A percentile compares a stretch with the other conserved stretches of the same genome.
phyloP scores from a whole-genome alignment of 179 eudicot species.

The Corrigiola litoralis region DNA sequence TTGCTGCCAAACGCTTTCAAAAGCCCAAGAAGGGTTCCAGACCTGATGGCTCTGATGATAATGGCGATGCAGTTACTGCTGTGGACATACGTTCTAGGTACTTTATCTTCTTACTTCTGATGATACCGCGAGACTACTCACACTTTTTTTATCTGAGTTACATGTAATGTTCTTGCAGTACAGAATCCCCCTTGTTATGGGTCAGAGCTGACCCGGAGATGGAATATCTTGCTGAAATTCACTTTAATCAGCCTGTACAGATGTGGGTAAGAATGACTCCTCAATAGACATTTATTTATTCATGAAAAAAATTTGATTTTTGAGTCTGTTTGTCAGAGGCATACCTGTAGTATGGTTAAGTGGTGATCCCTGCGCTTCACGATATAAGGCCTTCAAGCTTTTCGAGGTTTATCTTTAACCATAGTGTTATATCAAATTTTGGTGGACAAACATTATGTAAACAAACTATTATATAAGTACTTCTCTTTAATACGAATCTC shows the following conservation, averaged over 20 bases:
- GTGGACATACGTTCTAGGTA: slow-evolving; percentile 79
- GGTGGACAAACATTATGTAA: no score
- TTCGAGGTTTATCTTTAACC: no score
- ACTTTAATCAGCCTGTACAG: slow-evolving; percentile 84
- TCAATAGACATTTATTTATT: no score
- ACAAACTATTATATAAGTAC: no score
- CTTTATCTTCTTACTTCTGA: slow-evolving; percentile 13
- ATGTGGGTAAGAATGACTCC: slow-evolving; percentile 99
- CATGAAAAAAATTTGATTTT: no score
- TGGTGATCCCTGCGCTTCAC: no score
- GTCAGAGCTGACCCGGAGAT: slow-evolving; percentile 96
- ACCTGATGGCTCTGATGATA: slow-evolving; percentile 96
- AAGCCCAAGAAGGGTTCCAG: slow-evolving; percentile 75
- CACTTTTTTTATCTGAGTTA: slow-evolving; percentile 4
- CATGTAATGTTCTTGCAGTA: slow-evolving; percentile 42
- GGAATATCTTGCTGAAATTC: slow-evolving; percentile 97
- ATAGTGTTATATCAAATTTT: no score
- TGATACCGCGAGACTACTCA: background rate
- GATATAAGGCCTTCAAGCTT: no score
- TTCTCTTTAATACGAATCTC: no score
- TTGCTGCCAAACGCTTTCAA: slow-evolving; percentile 89
- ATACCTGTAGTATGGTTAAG: no score
- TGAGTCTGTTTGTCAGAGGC: no score
- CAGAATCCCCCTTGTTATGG: slow-evolving; percentile 89
- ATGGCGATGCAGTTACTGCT: slow-evolving; percentile 55